Conservation (phyloP, 169 alveolate genomes). For the Condylostoma magnum region DNA sequence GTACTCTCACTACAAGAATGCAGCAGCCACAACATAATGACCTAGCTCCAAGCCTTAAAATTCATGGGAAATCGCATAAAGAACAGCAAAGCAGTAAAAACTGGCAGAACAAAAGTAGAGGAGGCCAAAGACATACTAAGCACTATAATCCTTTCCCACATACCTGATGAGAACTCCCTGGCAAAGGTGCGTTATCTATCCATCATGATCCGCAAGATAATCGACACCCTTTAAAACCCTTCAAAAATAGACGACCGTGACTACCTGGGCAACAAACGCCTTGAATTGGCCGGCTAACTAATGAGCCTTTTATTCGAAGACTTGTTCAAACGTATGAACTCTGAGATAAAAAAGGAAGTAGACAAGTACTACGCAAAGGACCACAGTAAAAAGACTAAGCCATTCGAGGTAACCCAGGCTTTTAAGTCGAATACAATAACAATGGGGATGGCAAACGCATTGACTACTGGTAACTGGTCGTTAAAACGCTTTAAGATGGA, state of each 20-base stretch:
- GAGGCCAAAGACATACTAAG: slow-evolving; percentile 94
- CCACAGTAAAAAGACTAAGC: slow-evolving; percentile 22
- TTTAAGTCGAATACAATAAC: slow-evolving; percentile 92
- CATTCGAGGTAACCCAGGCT: slow-evolving; percentile 41
- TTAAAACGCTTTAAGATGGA: slow-evolving; percentile 98
- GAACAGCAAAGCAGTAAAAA: slow-evolving; percentile 77
- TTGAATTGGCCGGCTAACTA: slow-evolving; percentile 98
- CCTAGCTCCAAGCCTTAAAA: slow-evolving; percentile 88
- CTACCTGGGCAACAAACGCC: slow-evolving; percentile 99
- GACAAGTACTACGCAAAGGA: slow-evolving; percentile 36
- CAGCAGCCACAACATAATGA: slow-evolving; percentile 68
- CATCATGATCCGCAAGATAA: slow-evolving; percentile 96
- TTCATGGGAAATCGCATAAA: slow-evolving; percentile 85
- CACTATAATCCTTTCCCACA: slow-evolving; percentile 91
- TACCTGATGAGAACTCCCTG: slow-evolving; percentile 80
- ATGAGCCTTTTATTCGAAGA: slow-evolving; percentile 98
- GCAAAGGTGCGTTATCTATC: slow-evolving; percentile 53
- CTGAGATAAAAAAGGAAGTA: slow-evolving; percentile 57
- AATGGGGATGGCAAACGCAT: slow-evolving; percentile 94
- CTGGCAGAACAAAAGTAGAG: slow-evolving; percentile 79
- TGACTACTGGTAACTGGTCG: slow-evolving; percentile 99
- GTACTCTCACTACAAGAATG: slow-evolving; percentile 80
- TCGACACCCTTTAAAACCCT: slow-evolving; percentile 92
- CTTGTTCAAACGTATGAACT: slow-evolving; percentile 66
- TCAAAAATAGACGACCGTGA: slow-evolving; percentile 97